Conservation (phyloP, 495 filamentous ascomycete genomes). For the Cryomyces antarcticus region DNA sequence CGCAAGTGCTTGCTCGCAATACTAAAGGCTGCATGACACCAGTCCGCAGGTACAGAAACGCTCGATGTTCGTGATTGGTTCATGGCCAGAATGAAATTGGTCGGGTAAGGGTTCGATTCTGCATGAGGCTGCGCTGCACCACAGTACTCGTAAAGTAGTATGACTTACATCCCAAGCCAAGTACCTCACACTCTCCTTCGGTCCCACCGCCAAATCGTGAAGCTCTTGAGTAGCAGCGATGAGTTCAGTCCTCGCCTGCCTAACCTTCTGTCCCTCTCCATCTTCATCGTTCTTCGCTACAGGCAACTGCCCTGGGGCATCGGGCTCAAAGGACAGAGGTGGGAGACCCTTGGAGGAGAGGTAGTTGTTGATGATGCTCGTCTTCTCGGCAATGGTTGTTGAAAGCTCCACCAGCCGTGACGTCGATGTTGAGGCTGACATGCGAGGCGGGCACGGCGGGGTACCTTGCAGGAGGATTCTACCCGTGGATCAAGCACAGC, state of each 20-base stretch:
- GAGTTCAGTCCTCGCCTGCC: not conserved
- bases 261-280: not conserved
- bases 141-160: too few species aligned
- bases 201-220: not conserved
- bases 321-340: constrained; percentile 3
- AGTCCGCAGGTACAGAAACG: too few species aligned
- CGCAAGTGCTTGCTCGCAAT: too few species aligned
- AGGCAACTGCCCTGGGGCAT: constrained; percentile 1
- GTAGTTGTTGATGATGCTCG: constrained; percentile 2
- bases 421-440: too few species aligned
- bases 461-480: too few species aligned
- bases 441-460: too few species aligned
- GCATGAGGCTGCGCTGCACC: too few species aligned
- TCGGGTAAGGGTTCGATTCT: too few species aligned
- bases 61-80: too few species aligned
- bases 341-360: constrained; percentile 1
- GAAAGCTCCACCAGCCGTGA: not conserved
- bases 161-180: not conserved
- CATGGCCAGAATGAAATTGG: too few species aligned
- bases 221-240: not conserved
- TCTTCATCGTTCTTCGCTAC: not conserved
- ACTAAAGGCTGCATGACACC: too few species aligned
- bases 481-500: too few species aligned
- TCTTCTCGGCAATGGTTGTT: not conserved
- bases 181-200: not conserved